Base-by-base conservation (phyloP, 768 basidiomycete genomes). In the Scleroderma citrinum region DNA sequence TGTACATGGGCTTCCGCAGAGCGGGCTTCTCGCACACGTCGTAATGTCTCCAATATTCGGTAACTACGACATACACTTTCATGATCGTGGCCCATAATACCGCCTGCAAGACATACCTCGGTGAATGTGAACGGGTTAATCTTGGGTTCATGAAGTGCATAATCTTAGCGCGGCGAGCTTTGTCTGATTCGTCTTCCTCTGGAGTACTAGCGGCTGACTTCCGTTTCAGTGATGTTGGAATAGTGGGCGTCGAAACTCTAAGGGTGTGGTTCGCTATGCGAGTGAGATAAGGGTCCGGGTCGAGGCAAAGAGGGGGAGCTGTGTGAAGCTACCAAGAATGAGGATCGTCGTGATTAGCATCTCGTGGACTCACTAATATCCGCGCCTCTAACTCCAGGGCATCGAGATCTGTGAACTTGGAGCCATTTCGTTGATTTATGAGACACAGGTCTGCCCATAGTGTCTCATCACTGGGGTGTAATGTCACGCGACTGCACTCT, bases 361-460 rank as follows among this genome's bases (percentile, higher is more conserved):
- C 12, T 42, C 37, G 17, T 24, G 16, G 4, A 3, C 83, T 51
- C 55, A 91, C 90, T 57, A 92, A 64, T 44, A 90, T 69, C 49
- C 78, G 79, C 1, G 90, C 78, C 62, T 92, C 90, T 5, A 87
- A 57, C 51, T 88, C 83, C 20, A 92, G 67, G 17, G 85, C 77
- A 47, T 91, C 82, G 32, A 67, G 67, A 59, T 92, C 90, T 3
- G 84, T 76, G 79, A 85, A 87, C 52, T 73, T 79, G 16, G 59
- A 60, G 2, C 78, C 81, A 13, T 69, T 55, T 51, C 77, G 80
- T 60, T 79, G 72, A 59, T 82, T 86, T 59, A 88, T 63, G 5
- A 78, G 64, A 63, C 87, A 88, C 10, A 92, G 74, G 63, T 92
- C 89, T 5, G 85, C 77, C 78, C 83, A 92, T 23, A 89, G 63